Evolutionary conservation across 2,329 filamentous ascomycete species (phyloP).

Genomic region (Aureobasidium sp.): DNA sequence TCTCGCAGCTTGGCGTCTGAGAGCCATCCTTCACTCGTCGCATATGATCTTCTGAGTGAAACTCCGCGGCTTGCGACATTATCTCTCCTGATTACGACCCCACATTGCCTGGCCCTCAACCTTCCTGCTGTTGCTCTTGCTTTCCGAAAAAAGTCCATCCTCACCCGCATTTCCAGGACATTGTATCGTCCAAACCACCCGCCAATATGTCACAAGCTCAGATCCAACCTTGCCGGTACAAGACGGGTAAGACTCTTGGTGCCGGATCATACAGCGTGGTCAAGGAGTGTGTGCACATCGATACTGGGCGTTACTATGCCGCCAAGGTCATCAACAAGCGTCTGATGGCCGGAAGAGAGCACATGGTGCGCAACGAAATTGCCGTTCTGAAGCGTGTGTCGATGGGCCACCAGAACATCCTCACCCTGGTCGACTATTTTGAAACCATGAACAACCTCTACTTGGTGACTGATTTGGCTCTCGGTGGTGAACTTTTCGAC

Average conservation of each 20-base stretch:
- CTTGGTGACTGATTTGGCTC: conserved; percentile 90
- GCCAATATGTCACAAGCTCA: conserved; percentile 42
- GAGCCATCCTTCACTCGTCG: not conserved
- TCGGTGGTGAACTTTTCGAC: conserved; percentile 95
- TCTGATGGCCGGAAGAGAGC: conserved; percentile 92
- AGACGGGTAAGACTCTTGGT: conserved; percentile 95
- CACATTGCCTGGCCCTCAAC: not conserved
- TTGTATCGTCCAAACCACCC: no score
- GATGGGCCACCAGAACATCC: conserved; percentile 96
- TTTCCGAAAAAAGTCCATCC: not conserved
- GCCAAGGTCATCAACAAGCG: conserved; percentile 99
- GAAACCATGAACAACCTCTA: conserved; percentile 99
- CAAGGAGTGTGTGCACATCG: conserved; percentile 97
- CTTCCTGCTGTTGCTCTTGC: not conserved
- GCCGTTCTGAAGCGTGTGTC: conserved; percentile 96
- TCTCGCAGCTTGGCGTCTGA: no score
- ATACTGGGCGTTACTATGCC: conserved; percentile 95
- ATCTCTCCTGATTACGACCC: conserved; percentile 6
- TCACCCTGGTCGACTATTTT: conserved; percentile 97
- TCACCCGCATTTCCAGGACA: no score
- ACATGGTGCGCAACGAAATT: conserved; percentile 99
- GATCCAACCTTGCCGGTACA: conserved; percentile 94
- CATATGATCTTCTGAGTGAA: not conserved
- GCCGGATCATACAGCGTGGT: conserved; percentile 97
- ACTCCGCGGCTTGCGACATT: not conserved